Evolutionary conservation across 371 early-diverging fungal species (phyloP).

Genomic region (Mucor piriformis): DNA sequence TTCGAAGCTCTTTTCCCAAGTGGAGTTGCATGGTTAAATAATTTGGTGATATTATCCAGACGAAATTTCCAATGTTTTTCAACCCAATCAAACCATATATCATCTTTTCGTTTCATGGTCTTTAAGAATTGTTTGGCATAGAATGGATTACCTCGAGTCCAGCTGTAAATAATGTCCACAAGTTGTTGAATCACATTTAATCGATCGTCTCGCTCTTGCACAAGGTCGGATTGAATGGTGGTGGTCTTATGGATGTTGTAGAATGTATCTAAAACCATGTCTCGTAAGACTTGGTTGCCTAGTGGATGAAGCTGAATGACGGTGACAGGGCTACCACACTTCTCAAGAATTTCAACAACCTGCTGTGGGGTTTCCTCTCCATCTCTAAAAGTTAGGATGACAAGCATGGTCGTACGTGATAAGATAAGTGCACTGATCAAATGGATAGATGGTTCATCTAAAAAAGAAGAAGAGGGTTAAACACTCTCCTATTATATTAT

Average conservation of each 20-base stretch:
- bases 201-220: slow-evolving; percentile 3
- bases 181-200: slow-evolving; percentile 22
- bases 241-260: slow-evolving; percentile 20
- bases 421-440: slow-evolving; percentile 39
- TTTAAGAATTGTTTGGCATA: slow-evolving; percentile 45
- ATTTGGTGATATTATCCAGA: slow-evolving; percentile 34
- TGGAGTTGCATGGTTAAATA: slow-evolving; percentile 17
- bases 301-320: slow-evolving; percentile 35
- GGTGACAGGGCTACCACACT: slow-evolving; percentile 9
- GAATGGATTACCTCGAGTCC: slow-evolving; percentile 51
- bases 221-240: slow-evolving; percentile 2
- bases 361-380: slow-evolving; percentile 30
- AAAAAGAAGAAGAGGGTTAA: background rate
- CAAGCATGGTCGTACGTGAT: slow-evolving; percentile 37
- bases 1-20: background rate
- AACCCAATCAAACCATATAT: slow-evolving; percentile 52
- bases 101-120: slow-evolving; percentile 46
- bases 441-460: slow-evolving; percentile 48
- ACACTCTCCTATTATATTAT: background rate
- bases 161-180: slow-evolving; percentile 34
- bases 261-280: slow-evolving; percentile 39
- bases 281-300: slow-evolving; percentile 23
- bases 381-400: slow-evolving; percentile 49
- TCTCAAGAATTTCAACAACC: slow-evolving; percentile 22
- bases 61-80: slow-evolving; percentile 48